Evolutionary conservation across 23 red algal genomes (phyloP).

Genomic region (Gracilariopsis chorda): DNA sequence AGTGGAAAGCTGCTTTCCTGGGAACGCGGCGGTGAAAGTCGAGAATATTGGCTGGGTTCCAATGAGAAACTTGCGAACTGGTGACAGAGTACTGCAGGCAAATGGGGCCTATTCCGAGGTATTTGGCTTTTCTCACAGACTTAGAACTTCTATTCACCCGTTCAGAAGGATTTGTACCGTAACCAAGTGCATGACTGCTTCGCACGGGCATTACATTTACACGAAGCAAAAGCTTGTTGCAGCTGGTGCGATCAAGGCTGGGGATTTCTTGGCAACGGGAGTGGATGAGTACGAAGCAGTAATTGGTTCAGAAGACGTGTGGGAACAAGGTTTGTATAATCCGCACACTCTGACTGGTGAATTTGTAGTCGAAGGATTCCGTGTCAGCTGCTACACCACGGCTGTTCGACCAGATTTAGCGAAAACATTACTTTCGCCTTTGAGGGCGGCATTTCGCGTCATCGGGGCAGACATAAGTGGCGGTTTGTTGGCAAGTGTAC

Average conservation of each 20-base stretch:
- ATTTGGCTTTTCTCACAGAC: conserved; percentile 15
- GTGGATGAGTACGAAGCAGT: background rate
- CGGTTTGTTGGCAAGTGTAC: background rate
- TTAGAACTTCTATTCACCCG: background rate
- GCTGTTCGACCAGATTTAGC: background rate
- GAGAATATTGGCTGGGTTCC: background rate
- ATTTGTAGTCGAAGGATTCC: conserved; percentile 35
- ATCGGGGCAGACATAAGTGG: background rate
- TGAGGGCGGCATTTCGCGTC: conserved; percentile 1
- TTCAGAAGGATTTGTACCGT: background rate
- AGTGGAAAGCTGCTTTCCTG: background rate
- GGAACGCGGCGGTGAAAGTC: background rate
- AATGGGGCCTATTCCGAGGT: background rate
- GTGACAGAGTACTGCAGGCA: background rate
- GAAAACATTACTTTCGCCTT: conserved; percentile 2
- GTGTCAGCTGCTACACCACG: conserved; percentile 20
- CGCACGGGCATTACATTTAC: conserved; percentile 8
- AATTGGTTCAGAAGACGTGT: background rate
- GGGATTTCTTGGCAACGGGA: background rate
- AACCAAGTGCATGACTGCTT: background rate
- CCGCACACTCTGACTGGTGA: conserved; percentile 35
- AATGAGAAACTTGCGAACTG: background rate
- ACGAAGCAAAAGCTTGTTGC: background rate
- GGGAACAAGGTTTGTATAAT: conserved; percentile 27
- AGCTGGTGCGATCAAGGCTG: background rate